Conservation (phyloP, 129 eudicot species). For the Helianthus tuberosus region DNA sequence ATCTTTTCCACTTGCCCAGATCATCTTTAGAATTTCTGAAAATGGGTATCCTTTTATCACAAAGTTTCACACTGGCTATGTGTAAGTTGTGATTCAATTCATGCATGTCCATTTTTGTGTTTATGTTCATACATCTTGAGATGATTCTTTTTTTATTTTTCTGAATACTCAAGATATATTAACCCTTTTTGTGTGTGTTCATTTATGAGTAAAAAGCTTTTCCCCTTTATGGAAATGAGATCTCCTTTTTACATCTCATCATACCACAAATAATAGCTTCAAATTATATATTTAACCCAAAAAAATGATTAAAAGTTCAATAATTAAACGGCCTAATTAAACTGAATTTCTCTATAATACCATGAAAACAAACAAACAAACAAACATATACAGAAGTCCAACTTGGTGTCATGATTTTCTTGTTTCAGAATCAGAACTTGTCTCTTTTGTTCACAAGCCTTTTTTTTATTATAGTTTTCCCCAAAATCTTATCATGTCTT, state of each 20-base stretch:
- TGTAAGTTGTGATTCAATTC: too few species aligned
- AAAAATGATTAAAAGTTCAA: neutral
- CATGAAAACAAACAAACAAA: too few species aligned
- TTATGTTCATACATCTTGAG: too few species aligned
- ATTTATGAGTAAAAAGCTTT: constrained; percentile 59
- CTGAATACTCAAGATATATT: constrained; percentile 19
- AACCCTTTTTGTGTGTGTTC: constrained; percentile 53
- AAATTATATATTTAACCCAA: constrained; percentile 17
- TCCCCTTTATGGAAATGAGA: constrained; percentile 76
- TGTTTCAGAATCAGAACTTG: constrained; percentile 64
- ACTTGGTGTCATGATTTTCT: constrained; percentile 54
- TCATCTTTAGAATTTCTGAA: too few species aligned
- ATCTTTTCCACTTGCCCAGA: too few species aligned
- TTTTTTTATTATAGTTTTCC: constrained; percentile 26
- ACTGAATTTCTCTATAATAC: neutral
- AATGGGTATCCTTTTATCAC: too few species aligned
- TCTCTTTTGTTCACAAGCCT: constrained; percentile 46
- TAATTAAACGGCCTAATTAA: too few species aligned
- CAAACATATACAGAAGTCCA: neutral
- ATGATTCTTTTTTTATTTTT: too few species aligned
- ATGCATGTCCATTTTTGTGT: too few species aligned
- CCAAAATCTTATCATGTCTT: constrained; percentile 44
- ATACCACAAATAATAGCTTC: constrained; percentile 41
- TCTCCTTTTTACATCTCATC: constrained; percentile 78
- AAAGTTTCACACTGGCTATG: too few species aligned